Base-by-base conservation (phyloP, 495 filamentous ascomycete genomes). In the Neurospora sp. region DNA sequence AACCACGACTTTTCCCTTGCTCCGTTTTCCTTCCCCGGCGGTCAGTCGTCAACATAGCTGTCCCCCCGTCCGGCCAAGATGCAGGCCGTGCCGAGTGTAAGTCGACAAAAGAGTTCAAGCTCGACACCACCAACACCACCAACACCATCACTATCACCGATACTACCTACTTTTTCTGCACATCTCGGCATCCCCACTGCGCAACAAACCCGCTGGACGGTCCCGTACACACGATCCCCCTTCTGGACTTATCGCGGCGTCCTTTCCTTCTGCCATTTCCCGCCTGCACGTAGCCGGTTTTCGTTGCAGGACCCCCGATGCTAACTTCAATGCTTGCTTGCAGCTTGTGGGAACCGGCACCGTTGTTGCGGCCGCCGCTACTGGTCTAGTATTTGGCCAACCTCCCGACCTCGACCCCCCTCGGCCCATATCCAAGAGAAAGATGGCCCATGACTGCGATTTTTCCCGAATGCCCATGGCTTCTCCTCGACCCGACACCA, bases 31-130 rank as follows among this genome's bases (percentile, higher is more conserved):
- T 76, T 74, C 74, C 75, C 76, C 82, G 81, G 81, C 81, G 73
- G 74, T 77, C 76, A 73, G 77, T 79, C 79, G 73, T 80, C 79
- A 77, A 81, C 77, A 77, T 82, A 79, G 79, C 76, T 73, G 73
- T 73, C 80, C 77, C 77, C 53, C 53, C 22, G 27, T 37, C 53
- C 77, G 77, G 79, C 78, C 77, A 85, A 78, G 76, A 90, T 90
- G 88, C 88, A 89, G 84, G 85, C 88, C 48, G 82, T 90, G 80
- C 88, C 88, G 77, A 89, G 86, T 83, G 88, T 90, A 85, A 88
- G 88, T 89, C 37, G 48, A 22, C 31, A 75, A 69, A 74, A 44
- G 42, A 44, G 38, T 53, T 59, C 39, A 11, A 71, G 31, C n/a
- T 31, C 69, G 27, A 39, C 69, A 39, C 40, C 1, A 22, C 20